phyloP scores from a whole-genome alignment of 805 yeast species.

The Schwanniomyces sp. region DNA sequence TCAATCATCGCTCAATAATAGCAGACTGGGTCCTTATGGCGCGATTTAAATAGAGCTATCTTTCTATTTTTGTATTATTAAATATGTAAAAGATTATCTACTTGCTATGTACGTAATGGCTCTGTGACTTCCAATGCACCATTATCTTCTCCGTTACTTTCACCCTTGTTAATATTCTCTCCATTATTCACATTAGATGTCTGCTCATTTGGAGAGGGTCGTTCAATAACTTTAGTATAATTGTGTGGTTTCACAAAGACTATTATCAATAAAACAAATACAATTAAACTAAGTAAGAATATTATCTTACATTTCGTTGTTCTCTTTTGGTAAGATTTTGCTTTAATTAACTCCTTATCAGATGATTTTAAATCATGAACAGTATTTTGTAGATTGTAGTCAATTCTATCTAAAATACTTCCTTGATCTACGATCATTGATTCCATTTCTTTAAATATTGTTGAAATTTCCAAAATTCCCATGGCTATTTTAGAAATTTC shows the following conservation, averaged over 20 bases:
- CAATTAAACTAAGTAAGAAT: conserved; percentile 66
- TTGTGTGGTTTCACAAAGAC: conserved; percentile 65
- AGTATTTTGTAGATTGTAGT: conserved; percentile 84
- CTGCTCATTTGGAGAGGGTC: conserved; percentile 36
- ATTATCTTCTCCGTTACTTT: neutral
- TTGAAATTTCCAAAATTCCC: conserved; percentile 90
- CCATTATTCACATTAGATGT: conserved; percentile 19
- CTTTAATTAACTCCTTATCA: conserved; percentile 72
- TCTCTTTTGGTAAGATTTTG: conserved; percentile 79
- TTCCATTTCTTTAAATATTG: conserved; percentile 92
- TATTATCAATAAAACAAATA: conserved; percentile 67
- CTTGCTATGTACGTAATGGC: neutral
- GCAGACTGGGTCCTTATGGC: conserved; percentile 23
- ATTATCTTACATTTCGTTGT: conserved; percentile 91
- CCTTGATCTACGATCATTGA: conserved; percentile 93
- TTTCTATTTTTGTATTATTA: conserved; percentile 1
- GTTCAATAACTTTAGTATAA: conserved; percentile 11
- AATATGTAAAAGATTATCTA: neutral
- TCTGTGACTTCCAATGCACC: neutral
- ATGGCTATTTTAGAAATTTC: conserved; percentile 90
- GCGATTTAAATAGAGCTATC: neutral
- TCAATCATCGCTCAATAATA: neutral
- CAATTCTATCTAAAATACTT: conserved; percentile 88
- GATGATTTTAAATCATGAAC: conserved; percentile 74
- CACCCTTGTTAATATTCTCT: neutral